phyloP scores from a whole-genome alignment of 495 filamentous ascomycete genomes.

The Podospora tetraspora region DNA sequence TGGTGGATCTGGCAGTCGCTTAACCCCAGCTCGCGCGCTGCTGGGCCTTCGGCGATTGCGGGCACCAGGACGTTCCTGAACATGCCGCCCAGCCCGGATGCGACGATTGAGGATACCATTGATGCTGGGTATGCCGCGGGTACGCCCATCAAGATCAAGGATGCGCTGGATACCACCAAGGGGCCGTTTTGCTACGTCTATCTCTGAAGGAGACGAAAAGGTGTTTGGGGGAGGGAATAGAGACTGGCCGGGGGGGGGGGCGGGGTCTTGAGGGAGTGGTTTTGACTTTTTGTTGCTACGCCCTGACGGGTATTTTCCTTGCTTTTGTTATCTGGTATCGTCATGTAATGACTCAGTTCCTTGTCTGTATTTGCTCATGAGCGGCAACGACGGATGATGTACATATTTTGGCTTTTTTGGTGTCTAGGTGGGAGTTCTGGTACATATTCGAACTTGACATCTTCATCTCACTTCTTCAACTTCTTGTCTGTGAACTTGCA shows the following conservation, averaged over 20 bases:
- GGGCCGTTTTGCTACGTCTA: slow-evolving; percentile 34
- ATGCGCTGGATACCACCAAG: slow-evolving; percentile 14
- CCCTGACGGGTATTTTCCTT: not conserved
- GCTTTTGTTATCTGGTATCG: not conserved
- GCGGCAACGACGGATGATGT: not conserved
- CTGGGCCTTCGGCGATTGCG: not conserved
- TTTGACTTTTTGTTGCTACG: not conserved
- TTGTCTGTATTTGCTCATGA: not conserved
- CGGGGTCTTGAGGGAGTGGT: not conserved
- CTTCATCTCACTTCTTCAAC: not conserved
- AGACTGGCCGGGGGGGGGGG: not conserved
- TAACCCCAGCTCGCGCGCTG: slow-evolving; percentile 26
- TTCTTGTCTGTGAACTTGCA: not conserved
- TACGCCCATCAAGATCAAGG: slow-evolving; percentile 13
- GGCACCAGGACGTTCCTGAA: slow-evolving; percentile 28
- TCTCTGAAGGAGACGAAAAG: not conserved
- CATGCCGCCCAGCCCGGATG: slow-evolving; percentile 16
- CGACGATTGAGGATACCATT: slow-evolving; percentile 23
- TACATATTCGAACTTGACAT: not conserved
- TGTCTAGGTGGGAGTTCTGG: not conserved
- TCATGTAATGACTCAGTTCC: not conserved
- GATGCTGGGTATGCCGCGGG: slow-evolving; percentile 26
- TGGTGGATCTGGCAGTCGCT: slow-evolving; percentile 66
- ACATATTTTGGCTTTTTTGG: not conserved
- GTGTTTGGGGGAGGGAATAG: not conserved